These are phyloP conservation scores for Rhizophagus clarus DNA, from an alignment of 192 early-diverging fungal genomes.

Conservation along the genomic window DNA sequence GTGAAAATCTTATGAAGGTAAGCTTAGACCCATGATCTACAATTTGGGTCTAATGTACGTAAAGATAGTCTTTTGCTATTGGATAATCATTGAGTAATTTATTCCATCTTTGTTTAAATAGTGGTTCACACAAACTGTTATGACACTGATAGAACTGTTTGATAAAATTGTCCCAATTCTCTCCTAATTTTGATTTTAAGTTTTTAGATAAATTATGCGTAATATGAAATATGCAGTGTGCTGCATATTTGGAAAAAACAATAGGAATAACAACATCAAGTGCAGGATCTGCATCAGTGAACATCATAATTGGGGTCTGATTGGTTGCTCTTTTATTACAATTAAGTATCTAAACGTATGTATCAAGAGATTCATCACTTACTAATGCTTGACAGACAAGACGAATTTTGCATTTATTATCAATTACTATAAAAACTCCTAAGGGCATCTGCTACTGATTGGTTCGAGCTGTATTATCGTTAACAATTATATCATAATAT, in stretches of 20 bases:
- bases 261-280: no score
- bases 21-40: neutral
- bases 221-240: neutral
- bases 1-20: neutral
- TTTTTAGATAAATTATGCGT: neutral
- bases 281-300: no score
- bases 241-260: neutral
- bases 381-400: no score
- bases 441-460: no score
- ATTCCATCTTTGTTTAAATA: neutral
- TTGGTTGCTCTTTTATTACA: no score
- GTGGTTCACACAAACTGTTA: neutral
- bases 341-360: no score
- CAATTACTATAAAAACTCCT: no score
- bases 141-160: neutral
- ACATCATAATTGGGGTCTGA: neutral
- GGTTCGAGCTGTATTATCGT: no score
- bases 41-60: neutral
- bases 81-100: neutral
- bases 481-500: no score
- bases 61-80: slow-evolving; percentile 9
- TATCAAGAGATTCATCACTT: no score
- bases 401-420: no score
- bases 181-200: neutral
- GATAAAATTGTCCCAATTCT: neutral